A percentile compares a stretch with the other conserved stretches of the same genome.
Evolutionary conservation across 2,329 filamentous ascomycete genomes (phyloP).

Genomic region (Hypoxylon sp.): DNA sequence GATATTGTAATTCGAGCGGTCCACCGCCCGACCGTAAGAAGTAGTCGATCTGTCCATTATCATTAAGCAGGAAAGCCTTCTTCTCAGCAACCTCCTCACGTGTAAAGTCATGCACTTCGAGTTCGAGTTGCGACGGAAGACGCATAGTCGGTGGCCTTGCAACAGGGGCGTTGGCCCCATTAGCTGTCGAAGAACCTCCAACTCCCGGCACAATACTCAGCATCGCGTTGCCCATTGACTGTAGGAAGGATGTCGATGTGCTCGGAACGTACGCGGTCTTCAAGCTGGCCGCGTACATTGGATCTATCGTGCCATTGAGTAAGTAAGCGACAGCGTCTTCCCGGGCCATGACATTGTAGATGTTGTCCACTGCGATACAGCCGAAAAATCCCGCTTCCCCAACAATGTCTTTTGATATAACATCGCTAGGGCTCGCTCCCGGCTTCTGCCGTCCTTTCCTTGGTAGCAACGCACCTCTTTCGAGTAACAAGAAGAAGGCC

Average conservation of each 20-base stretch:
- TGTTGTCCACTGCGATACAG: slow-evolving; percentile 92
- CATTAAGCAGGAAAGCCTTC: slow-evolving; percentile 88
- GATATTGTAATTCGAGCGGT: slow-evolving; percentile 92
- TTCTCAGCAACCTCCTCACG: slow-evolving; percentile 93
- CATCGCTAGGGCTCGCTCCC: slow-evolving; percentile 76
- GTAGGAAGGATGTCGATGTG: slow-evolving; percentile 75
- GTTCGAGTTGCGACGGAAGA: slow-evolving; percentile 79
- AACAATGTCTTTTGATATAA: slow-evolving; percentile 72
- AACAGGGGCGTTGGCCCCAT: slow-evolving; percentile 50
- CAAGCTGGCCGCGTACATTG: slow-evolving; percentile 81
- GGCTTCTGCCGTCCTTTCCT: slow-evolving; percentile 83
- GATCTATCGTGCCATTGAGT: slow-evolving; percentile 91
- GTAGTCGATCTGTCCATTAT: slow-evolving; percentile 96
- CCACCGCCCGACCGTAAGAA: slow-evolving; percentile 87
- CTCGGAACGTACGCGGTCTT: slow-evolving; percentile 85
- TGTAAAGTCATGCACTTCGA: slow-evolving; percentile 95
- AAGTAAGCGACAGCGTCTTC: slow-evolving; percentile 88
- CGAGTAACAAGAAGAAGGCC: slow-evolving; percentile 92
- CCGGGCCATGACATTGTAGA: slow-evolving; percentile 89
- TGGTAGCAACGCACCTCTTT: slow-evolving; percentile 79
- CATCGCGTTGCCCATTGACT: slow-evolving; percentile 74
- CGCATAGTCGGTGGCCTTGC: slow-evolving; percentile 61
- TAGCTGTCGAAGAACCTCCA: slow-evolving; percentile 49
- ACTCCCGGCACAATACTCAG: slow-evolving; percentile 73
- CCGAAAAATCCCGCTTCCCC: slow-evolving; percentile 86